A percentile compares a stretch with the other conserved stretches of the same genome.
Conservation (phyloP, 2,329 filamentous ascomycete genomes). For the Beauveria medogensis region DNA sequence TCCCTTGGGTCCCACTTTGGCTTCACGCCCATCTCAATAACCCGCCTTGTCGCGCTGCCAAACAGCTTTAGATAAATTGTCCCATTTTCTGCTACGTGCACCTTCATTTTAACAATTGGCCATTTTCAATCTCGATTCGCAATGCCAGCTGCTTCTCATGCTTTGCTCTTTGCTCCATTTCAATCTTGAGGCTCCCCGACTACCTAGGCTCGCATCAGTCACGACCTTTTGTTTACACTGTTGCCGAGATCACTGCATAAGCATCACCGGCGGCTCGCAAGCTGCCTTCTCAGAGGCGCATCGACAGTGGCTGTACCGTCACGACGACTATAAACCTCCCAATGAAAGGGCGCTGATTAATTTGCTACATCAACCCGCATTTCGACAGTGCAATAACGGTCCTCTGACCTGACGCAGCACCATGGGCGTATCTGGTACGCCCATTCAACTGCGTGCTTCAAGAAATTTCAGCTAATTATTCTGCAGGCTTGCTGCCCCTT, state of each 20-base stretch:
- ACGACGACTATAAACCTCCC: background rate
- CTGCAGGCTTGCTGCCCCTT: slow-evolving; percentile 71
- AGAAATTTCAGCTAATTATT: slow-evolving; percentile 15
- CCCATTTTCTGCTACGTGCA: background rate
- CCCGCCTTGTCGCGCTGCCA: slow-evolving; percentile 3
- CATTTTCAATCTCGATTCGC: background rate
- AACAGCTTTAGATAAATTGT: slow-evolving; percentile 1
- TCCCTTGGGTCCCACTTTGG: background rate
- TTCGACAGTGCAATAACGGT: background rate
- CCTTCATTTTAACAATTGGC: background rate
- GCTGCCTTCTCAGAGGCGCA: background rate
- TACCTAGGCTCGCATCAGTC: background rate
- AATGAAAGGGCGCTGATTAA: background rate
- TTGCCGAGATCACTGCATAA: background rate
- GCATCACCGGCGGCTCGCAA: background rate
- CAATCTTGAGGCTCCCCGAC: background rate
- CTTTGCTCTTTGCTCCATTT: slow-evolving; percentile 5
- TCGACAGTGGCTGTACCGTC: background rate
- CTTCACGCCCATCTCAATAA: background rate
- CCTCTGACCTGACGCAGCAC: slow-evolving; percentile 11
- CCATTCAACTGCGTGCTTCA: background rate
- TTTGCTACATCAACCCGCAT: background rate
- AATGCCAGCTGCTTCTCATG: background rate
- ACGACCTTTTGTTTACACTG: slow-evolving; percentile 1
- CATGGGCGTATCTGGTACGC: slow-evolving; percentile 31